Conservation (phyloP, 257 asterid genomes). For the Solanum medicagineum region DNA sequence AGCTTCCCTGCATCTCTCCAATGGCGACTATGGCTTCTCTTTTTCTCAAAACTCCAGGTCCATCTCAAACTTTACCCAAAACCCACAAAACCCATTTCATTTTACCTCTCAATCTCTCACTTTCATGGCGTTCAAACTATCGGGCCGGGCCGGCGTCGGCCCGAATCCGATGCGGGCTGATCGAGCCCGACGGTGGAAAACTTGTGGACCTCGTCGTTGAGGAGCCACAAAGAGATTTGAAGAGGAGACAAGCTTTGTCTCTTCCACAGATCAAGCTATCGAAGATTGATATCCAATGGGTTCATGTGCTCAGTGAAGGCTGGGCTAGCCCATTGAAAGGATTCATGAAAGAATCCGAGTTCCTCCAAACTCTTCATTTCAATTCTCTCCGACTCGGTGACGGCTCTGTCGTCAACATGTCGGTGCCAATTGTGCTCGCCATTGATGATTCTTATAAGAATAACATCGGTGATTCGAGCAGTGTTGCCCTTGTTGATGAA, state of each 20-base stretch:
- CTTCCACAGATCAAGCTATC: slow-evolving; percentile 67
- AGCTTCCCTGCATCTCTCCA: slow-evolving; percentile 2
- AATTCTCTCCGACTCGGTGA: slow-evolving; percentile 58
- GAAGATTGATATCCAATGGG: slow-evolving; percentile 77
- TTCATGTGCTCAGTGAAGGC: slow-evolving; percentile 93
- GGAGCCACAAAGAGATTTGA: slow-evolving; percentile 39
- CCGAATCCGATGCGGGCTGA: slow-evolving; percentile 34
- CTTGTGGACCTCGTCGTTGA: slow-evolving; percentile 56
- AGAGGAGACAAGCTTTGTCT: slow-evolving; percentile 23
- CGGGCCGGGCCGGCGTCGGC: slow-evolving; percentile 7
- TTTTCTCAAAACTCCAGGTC: slow-evolving; percentile 29
- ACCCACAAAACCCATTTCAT: slow-evolving; percentile 26
- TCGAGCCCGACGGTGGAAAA: slow-evolving; percentile 83
- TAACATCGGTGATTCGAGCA: slow-evolving; percentile 38
- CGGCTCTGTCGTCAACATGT: slow-evolving; percentile 84
- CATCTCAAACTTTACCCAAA: slow-evolving; percentile 10
- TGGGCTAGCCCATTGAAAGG: slow-evolving; percentile 98
- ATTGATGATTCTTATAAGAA: slow-evolving; percentile 59
- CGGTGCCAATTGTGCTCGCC: slow-evolving; percentile 89
- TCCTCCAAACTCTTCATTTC: slow-evolving; percentile 99
- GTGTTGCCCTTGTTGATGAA: slow-evolving; percentile 66
- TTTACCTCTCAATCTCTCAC: slow-evolving; percentile 10
- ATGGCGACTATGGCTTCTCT: slow-evolving; percentile 73
- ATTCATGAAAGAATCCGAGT: slow-evolving; percentile 91
- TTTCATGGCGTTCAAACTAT: slow-evolving; percentile 10